These are phyloP conservation scores for Dichotomocladium elegans DNA, from an alignment of 371 early-diverging fungal species.

Conservation along the genomic window DNA sequence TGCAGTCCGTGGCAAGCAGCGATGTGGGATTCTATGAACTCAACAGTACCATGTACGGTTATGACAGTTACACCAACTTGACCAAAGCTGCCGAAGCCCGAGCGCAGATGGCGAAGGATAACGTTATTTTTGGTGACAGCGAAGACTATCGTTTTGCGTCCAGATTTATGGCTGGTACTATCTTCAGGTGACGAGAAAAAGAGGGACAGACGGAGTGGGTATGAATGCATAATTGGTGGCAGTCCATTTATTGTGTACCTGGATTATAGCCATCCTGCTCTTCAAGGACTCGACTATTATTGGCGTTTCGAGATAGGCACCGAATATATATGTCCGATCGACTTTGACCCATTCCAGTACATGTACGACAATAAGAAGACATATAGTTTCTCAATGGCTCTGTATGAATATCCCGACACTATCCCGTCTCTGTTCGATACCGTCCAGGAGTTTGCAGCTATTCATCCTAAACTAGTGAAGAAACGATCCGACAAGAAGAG, in stretches of 20 bases:
- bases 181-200: conserved; percentile 24
- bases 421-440: conserved; percentile 80
- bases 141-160: conserved; percentile 42
- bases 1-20: conserved; percentile 13
- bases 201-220: neutral
- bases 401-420: conserved; percentile 79
- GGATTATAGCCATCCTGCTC: conserved; percentile 28
- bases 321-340: conserved; percentile 39
- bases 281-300: conserved; percentile 34
- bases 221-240: too few species aligned
- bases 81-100: conserved; percentile 28
- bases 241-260: too few species aligned
- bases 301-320: conserved; percentile 49
- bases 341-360: conserved; percentile 33
- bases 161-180: conserved; percentile 39
- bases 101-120: conserved; percentile 10
- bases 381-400: conserved; percentile 67
- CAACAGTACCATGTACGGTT: conserved; percentile 24
- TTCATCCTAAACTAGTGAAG: conserved; percentile 30
- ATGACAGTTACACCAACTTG: conserved; percentile 18
- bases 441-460: conserved; percentile 48
- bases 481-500: conserved; percentile 8
- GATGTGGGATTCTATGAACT: conserved; percentile 28
- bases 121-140: conserved; percentile 35
- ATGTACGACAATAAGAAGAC: conserved; percentile 35